Conservation (phyloP, 495 filamentous ascomycete species). For the Parachaetomium inaequale region DNA sequence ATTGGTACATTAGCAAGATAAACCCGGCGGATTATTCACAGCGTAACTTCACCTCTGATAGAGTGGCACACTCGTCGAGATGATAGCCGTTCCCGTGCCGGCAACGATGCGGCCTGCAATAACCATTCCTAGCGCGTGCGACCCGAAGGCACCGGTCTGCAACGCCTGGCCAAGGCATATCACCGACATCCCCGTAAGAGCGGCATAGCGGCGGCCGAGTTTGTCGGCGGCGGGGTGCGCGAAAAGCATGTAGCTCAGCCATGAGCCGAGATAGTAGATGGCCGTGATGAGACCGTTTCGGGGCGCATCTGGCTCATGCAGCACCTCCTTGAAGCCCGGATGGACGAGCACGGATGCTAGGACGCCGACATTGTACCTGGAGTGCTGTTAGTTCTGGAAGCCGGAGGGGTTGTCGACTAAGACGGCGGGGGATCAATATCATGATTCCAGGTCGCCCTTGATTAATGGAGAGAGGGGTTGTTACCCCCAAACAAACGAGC, state of each 20-base stretch:
- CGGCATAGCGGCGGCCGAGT: conserved; percentile 50
- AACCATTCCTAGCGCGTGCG: conserved; percentile 48
- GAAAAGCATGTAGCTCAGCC: conserved; percentile 52
- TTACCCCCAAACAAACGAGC: conserved; percentile 58
- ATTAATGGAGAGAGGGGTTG: not conserved
- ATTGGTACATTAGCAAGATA: not conserved
- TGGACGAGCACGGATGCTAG: conserved; percentile 54
- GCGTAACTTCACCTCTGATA: conserved; percentile 48
- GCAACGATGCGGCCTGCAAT: conserved; percentile 50
- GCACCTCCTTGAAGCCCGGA: conserved; percentile 46
- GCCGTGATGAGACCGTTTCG: conserved; percentile 52
- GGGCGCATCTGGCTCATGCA: conserved; percentile 42
- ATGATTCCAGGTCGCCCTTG: not conserved
- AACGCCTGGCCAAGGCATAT: conserved; percentile 47
- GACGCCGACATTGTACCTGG: conserved; percentile 56
- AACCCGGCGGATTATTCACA: not conserved
- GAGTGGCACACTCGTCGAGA: conserved; percentile 54
- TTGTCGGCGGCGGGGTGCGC: conserved; percentile 47
- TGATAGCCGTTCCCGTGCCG: conserved; percentile 49
- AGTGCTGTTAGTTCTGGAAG: not conserved
- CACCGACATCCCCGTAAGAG: conserved; percentile 43
- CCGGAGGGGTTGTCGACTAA: not conserved
- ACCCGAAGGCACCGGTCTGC: conserved; percentile 40
- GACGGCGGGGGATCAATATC: not conserved
- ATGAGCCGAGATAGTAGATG: conserved; percentile 57